Percentiles rank a stretch among this genome's conserved stretches.
Evolutionary conservation across 2,329 filamentous ascomycete genomes (phyloP).

Genomic region (Pseudogymnoascus sp.): DNA sequence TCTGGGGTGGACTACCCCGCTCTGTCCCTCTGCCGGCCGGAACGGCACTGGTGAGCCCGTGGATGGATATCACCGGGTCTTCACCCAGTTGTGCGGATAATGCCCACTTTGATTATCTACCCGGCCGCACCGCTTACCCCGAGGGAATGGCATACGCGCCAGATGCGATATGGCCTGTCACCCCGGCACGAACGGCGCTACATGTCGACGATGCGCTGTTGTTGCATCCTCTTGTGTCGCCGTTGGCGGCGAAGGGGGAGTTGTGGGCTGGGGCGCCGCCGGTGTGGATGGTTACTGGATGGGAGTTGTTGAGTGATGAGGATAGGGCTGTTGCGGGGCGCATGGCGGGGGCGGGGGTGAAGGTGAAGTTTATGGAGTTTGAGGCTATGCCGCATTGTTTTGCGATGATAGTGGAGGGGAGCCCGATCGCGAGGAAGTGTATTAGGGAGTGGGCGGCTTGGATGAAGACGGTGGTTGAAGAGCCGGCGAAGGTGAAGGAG

Average conservation of each 20-base stretch:
- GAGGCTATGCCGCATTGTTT: constrained; percentile 78
- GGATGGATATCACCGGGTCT: constrained; percentile 62
- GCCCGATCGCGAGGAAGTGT: constrained; percentile 42
- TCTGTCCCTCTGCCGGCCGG: constrained; percentile 60
- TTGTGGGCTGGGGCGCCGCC: constrained; percentile 57
- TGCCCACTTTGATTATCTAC: constrained; percentile 55
- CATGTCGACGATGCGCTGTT: constrained; percentile 48
- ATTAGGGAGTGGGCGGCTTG: constrained; percentile 51
- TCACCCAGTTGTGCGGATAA: constrained; percentile 48
- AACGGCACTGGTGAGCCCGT: constrained; percentile 55
- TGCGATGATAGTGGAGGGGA: constrained; percentile 45
- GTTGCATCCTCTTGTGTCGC: constrained; percentile 60
- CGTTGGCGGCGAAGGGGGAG: constrained; percentile 43
- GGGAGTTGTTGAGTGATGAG: constrained; percentile 67
- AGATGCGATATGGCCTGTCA: constrained; percentile 51
- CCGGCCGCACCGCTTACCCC: constrained; percentile 30
- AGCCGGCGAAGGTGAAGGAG: constrained; percentile 22
- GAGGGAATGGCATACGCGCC: constrained; percentile 33
- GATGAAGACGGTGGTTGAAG: constrained; percentile 34
- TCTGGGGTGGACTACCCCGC: constrained; percentile 53
- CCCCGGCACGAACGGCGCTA: constrained; percentile 44
- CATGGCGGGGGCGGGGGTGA: constrained; percentile 49
- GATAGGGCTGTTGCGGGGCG: constrained; percentile 50
- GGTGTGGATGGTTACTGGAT: constrained; percentile 59
- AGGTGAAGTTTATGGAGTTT: constrained; percentile 62